Conservation (phyloP, 331 rosid species). For the Telfairia occidentalis region DNA sequence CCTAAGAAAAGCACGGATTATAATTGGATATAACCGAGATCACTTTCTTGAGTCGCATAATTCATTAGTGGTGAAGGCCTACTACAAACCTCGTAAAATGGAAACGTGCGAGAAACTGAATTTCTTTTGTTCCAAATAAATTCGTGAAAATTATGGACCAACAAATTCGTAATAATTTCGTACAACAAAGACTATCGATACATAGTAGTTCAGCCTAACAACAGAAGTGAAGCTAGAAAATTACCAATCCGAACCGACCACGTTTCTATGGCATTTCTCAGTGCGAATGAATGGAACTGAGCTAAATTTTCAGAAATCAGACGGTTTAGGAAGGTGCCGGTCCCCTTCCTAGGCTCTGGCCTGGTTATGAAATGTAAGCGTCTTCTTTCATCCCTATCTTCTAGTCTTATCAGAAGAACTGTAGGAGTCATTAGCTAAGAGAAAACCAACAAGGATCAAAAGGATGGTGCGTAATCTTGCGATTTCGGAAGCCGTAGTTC, state of each 20-base stretch:
- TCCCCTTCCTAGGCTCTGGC: neutral
- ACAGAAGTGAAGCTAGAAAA: neutral
- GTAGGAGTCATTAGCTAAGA: neutral
- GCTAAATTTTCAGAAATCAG: neutral
- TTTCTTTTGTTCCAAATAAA: neutral
- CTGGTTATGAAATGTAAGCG: neutral
- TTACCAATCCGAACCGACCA: neutral
- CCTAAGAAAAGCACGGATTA: neutral
- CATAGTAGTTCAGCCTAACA: neutral
- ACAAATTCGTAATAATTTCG: neutral
- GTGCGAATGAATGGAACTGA: neutral
- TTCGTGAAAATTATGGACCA: neutral
- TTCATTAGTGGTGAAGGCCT: neutral
- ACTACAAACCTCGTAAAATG: neutral
- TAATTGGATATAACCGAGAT: neutral
- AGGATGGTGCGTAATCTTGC: neutral
- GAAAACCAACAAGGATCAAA: slow-evolving; percentile 1
- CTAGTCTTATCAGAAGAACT: neutral
- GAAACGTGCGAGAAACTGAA: neutral
- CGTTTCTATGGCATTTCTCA: neutral
- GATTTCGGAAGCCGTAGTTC: neutral
- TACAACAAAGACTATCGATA: neutral
- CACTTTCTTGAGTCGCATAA: neutral
- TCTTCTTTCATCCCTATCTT: neutral
- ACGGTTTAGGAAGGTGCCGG: neutral